phyloP scores from a whole-genome alignment of 768 basidiomycete genomes.

The Trametes villosa region DNA sequence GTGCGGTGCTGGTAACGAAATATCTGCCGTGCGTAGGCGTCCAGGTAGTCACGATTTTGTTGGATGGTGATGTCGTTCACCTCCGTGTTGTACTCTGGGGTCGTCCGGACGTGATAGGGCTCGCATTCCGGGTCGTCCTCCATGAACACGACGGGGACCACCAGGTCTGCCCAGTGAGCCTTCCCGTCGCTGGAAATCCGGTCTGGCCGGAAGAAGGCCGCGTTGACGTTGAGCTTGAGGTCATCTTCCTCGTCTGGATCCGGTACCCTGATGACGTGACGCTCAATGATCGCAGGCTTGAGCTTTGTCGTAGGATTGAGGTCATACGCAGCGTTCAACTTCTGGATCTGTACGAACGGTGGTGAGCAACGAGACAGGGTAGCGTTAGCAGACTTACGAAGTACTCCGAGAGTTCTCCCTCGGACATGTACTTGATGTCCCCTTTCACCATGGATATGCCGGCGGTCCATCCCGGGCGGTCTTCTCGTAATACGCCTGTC shows the following conservation, averaged over 20 bases:
- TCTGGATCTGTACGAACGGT: not conserved
- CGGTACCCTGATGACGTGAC: not conserved
- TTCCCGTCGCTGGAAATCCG: not conserved
- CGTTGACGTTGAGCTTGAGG: conserved; percentile 3
- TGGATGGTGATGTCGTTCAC: not conserved
- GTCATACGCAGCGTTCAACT: not conserved
- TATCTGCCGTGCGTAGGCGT: conserved; percentile 1
- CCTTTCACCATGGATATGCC: not conserved
- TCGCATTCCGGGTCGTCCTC: not conserved
- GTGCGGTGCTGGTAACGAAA: conserved; percentile 12
- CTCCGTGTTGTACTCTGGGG: not conserved
- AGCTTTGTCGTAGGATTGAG: not conserved
- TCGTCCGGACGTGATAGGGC: conserved; percentile 3
- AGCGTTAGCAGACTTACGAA: not conserved
- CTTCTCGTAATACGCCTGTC: not conserved
- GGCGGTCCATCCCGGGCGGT: not conserved
- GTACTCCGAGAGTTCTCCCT: not conserved
- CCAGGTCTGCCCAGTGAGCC: conserved; percentile 18
- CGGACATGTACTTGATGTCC: not conserved
- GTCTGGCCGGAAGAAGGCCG: not conserved
- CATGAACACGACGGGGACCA: conserved; percentile 14
- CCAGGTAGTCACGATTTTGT: not conserved
- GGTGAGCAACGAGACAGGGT: not conserved
- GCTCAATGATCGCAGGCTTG: not conserved
- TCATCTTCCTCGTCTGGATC: not conserved